phyloP scores from a whole-genome alignment of 73 alveolate genomes.

The Uronychia setigera region DNA sequence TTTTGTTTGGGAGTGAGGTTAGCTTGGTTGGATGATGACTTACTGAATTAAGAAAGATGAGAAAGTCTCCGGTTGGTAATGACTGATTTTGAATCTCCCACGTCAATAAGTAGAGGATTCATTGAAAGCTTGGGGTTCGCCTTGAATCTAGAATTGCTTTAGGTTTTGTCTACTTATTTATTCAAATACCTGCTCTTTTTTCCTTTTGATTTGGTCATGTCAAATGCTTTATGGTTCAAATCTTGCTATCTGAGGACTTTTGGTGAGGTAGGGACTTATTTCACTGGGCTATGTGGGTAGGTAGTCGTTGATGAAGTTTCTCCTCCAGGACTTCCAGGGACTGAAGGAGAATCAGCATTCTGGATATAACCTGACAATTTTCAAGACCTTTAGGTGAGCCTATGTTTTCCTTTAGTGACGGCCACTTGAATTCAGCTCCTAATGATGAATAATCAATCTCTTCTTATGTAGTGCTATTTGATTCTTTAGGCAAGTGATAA shows the following conservation, averaged over 20 bases:
- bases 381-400: too few species aligned
- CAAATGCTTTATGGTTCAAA: background rate
- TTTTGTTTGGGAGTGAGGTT: background rate
- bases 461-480: too few species aligned
- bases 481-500: too few species aligned
- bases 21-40: too few species aligned
- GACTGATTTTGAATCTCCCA: background rate
- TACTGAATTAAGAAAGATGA: background rate
- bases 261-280: background rate
- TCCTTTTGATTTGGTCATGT: background rate
- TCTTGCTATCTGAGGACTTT: background rate
- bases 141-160: too few species aligned
- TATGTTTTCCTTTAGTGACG: too few species aligned
- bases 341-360: background rate
- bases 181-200: too few species aligned
- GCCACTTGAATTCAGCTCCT: too few species aligned
- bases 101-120: background rate
- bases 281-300: slow-evolving; percentile 1
- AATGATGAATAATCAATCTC: too few species aligned
- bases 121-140: background rate
- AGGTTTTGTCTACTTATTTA: too few species aligned
- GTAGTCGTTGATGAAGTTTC: too few species aligned
- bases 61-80: background rate
- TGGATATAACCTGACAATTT: too few species aligned
- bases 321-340: slow-evolving; percentile 1